Base-by-base conservation (phyloP, 2,329 filamentous ascomycete genomes). In the Fusarium domesticum region DNA sequence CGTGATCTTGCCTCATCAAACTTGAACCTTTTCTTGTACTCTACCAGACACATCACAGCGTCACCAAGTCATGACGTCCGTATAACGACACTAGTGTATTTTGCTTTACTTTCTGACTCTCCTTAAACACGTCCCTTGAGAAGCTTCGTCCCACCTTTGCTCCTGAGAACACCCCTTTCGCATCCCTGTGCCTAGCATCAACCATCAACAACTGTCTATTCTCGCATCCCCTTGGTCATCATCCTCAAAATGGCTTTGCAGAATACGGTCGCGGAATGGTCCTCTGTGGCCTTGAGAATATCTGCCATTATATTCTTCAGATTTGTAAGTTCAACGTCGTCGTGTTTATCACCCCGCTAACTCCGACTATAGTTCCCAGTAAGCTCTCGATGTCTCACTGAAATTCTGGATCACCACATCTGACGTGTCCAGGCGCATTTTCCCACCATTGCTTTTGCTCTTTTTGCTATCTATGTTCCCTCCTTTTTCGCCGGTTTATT, bases 391-490 rank as follows among this genome's bases (percentile, higher is more conserved):
- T 28, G 23, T 30, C 18, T 35, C 35, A 31, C 30, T n/a, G 18
- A 25, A 35, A 15, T 31, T 50, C 34, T 14, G 47, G 48, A 45
- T 56, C 30, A 41, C 23, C 33, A 41, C 31, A 34, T 28, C 41
- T 54, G 48, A 59, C 42, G 37, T 16, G 28, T 12, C 30, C 37
- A 69, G 66, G 67, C 66, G 43, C 65, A 65, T 52, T 65, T 71
- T 47, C 63, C 74, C 48, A 82, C 82, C 20, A 56, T 79, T 30
- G 70, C 82, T 4, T 81, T 81, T 44, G 75, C 84, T 0, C 69
- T 85, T 2, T 82, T 85, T 48, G 81, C 78, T 18, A 65, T 89
- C 45, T 89, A 88, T 55, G 61, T 84, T 0, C 76, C 83, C 0
- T 73, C 82, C 1, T 87, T 85, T 64, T 63, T 86, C 39, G 68